Percentiles rank a stretch among this genome's conserved stretches.
phyloP scores from a whole-genome alignment of 2,329 filamentous ascomycete species.

The Aspergillus udagawae region DNA sequence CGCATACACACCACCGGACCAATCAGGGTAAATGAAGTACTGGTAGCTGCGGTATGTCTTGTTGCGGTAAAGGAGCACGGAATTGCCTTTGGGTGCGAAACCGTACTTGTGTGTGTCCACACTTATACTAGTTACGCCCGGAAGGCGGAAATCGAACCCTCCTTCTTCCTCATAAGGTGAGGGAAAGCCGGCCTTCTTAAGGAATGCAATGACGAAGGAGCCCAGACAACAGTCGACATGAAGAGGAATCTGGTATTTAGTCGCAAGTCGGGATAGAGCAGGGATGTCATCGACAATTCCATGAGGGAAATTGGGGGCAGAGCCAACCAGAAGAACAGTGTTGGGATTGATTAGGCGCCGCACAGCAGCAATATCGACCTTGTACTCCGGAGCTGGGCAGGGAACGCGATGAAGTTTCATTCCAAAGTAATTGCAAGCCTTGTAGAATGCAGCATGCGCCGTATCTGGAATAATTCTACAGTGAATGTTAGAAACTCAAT shows the following conservation, averaged over 20 bases:
- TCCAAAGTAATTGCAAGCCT: conserved; percentile 91
- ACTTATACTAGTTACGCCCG: conserved; percentile 90
- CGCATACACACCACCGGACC: conserved; percentile 93
- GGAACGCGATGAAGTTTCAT: conserved; percentile 89
- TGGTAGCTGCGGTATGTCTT: conserved; percentile 77
- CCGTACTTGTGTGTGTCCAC: conserved; percentile 99
- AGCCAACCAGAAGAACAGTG: conserved; percentile 88
- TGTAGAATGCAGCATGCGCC: conserved; percentile 92
- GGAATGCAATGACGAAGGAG: conserved; percentile 88
- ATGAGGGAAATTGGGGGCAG: conserved; percentile 95
- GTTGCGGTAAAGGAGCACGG: conserved; percentile 83
- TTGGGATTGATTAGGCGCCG: conserved; percentile 88
- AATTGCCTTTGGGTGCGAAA: conserved; percentile 97
- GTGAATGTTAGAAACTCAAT: conserved; percentile 14
- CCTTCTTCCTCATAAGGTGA: conserved; percentile 60
- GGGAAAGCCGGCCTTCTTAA: conserved; percentile 83
- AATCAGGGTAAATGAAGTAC: conserved; percentile 94
- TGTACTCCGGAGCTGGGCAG: conserved; percentile 80
- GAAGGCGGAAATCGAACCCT: conserved; percentile 88
- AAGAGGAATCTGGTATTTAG: conserved; percentile 74
- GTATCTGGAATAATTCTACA: conserved; percentile 86
- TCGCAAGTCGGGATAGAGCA: conserved; percentile 74
- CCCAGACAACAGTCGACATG: conserved; percentile 98
- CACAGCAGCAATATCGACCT: conserved; percentile 74
- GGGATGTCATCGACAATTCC: conserved; percentile 96